Conservation (phyloP, 2,329 filamentous ascomycete species). For the Microcyclospora pomicola region DNA sequence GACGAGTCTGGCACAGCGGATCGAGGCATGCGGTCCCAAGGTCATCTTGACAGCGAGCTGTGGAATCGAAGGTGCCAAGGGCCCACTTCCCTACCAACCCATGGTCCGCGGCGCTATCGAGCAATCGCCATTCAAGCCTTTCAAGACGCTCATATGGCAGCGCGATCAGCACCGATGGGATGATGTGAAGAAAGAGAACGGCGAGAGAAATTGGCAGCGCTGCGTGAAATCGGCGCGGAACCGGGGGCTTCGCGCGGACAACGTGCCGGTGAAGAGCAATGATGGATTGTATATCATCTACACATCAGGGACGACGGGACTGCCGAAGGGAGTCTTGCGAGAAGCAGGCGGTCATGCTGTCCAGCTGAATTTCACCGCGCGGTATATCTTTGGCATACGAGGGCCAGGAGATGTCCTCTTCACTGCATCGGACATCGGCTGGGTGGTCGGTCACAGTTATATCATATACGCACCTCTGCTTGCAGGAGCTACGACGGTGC, state of each 20-base stretch:
- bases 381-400: conserved; percentile 68
- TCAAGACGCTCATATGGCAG: conserved; percentile 69
- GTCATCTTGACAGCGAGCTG: conserved; percentile 80
- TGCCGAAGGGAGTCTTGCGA: conserved; percentile 70
- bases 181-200: conserved; percentile 47
- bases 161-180: conserved; percentile 64
- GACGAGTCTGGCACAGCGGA: conserved; percentile 68
- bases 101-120: conserved; percentile 62
- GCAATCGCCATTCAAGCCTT: conserved; percentile 56
- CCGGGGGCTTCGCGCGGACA: conserved; percentile 53
- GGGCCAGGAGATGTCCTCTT: conserved; percentile 74
- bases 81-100: conserved; percentile 60
- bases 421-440: conserved; percentile 76
- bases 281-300: conserved; percentile 87
- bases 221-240: conserved; percentile 57
- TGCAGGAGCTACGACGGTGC: conserved; percentile 68
- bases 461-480: conserved; percentile 83
- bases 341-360: conserved; percentile 81
- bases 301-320: conserved; percentile 57
- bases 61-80: conserved; percentile 76
- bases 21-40: conserved; percentile 65
- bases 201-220: conserved; percentile 67
- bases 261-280: conserved; percentile 63
- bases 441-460: conserved; percentile 78
- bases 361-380: conserved; percentile 66